Base-by-base conservation (phyloP, 805 yeast species). In the Candida pseudofarinosa region DNA sequence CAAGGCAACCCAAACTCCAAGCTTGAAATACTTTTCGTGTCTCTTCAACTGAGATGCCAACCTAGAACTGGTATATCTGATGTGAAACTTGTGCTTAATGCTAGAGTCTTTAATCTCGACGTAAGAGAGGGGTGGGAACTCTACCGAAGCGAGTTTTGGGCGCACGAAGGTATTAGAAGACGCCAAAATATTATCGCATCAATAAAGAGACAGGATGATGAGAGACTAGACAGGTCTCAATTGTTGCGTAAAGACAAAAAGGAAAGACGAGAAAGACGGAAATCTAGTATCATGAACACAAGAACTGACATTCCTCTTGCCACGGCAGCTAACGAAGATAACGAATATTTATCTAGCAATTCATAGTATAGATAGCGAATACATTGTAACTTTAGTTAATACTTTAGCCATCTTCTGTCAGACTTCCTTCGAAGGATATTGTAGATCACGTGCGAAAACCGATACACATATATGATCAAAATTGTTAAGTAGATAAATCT, bases 91-190 rank as follows among this genome's bases (percentile, higher is more conserved):
- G 85, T 88, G 7, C 69, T 93, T 42, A 83, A 84, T 44, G 85
- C 97, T 3, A 70, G 96, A 39, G 82, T 83, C 1, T 93, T 91
- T 63, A 79, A 80, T 46, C 81, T 93, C 0, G 90, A 85, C 38
- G 79, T 85, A 4, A 75, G 97, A 48, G 97, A 90, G 60, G 90
- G 88, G 7, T 91, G 99, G 98, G 99, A 91, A 56, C 62, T 88
- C 33, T 91, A 90, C 55, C 67, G 99, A 46, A 87, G 86, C 51
- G 97, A 90, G 59, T 93, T 89, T 58, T 93, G 98, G 97, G 79
- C 81, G 17, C 75, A 84, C 52, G 96, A 89, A 59, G 86, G 88
- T 1, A 77, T 80, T 2, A 73, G 88, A 50, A 68, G 89, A 48
- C 52, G 76, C 16, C 60, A 64, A 26, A 55, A 55, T 31, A 50